Evolutionary conservation across 192 early-diverging fungal species (phyloP).

Genomic region (Spizellomyces punctatus): DNA sequence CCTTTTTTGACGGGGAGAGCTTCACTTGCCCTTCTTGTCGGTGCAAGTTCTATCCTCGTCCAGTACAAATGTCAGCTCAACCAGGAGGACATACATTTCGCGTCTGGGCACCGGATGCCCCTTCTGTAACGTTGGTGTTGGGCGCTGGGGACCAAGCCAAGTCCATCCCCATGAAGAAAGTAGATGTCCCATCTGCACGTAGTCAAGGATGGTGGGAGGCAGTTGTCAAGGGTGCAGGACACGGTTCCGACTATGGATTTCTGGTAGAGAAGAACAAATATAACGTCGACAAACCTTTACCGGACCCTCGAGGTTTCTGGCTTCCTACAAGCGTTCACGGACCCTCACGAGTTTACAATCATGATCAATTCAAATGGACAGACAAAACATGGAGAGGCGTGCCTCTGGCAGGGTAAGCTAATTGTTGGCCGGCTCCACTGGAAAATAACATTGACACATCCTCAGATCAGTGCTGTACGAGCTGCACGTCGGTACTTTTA

Average conservation of each 20-base stretch:
- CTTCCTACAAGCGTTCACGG: constrained; percentile 30
- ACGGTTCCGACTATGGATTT: constrained; percentile 35
- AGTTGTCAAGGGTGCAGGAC: constrained; percentile 12
- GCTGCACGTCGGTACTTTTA: constrained; percentile 35
- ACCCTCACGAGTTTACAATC: constrained; percentile 24
- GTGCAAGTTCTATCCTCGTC: too few relatives aligned
- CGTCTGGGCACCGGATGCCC: constrained; percentile 26
- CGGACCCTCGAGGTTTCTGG: constrained; percentile 31
- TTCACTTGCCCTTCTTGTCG: too few relatives aligned
- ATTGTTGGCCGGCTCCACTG: neutral
- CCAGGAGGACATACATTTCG: constrained; percentile 19
- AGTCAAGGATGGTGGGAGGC: constrained; percentile 29
- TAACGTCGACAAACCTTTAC: constrained; percentile 31
- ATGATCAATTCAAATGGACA: constrained; percentile 26
- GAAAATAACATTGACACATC: neutral
- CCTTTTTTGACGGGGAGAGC: too few relatives aligned
- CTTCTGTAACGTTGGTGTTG: constrained; percentile 24
- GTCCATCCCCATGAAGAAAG: constrained; percentile 8
- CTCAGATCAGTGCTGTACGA: constrained; percentile 31
- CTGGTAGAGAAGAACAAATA: constrained; percentile 33
- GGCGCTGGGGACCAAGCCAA: neutral
- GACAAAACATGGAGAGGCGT: constrained; percentile 33
- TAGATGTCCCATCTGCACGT: neutral
- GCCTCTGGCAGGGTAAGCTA: constrained; percentile 30
- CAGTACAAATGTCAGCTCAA: too few relatives aligned